These are phyloP conservation scores for Cladorrhinum samala DNA, from an alignment of 495 filamentous ascomycete species.

Conservation along the genomic window DNA sequence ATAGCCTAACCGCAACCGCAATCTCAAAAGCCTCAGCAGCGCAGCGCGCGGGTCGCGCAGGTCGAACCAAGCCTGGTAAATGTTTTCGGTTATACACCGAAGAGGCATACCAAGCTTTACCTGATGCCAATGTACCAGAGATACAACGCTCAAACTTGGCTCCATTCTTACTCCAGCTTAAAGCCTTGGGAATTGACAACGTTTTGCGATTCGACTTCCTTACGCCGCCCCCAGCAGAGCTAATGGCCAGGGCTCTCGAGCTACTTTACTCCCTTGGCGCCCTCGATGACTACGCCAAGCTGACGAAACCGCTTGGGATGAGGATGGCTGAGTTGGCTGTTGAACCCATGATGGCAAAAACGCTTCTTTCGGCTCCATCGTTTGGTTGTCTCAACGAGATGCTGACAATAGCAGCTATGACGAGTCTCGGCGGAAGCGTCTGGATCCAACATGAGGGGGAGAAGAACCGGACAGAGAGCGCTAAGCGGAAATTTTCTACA, in stretches of 20 bases:
- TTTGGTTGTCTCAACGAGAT: conserved; percentile 83
- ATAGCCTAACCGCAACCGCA: conserved; percentile 78
- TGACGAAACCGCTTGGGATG: conserved; percentile 78
- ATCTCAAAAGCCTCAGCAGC: conserved; percentile 90
- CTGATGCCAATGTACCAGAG: conserved; percentile 75
- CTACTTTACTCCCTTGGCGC: conserved; percentile 85
- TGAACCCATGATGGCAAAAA: conserved; percentile 95
- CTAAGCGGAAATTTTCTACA: conserved; percentile 76
- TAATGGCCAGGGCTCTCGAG: conserved; percentile 83
- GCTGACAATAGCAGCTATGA: conserved; percentile 91
- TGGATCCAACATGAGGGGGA: conserved; percentile 76
- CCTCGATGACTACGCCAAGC: conserved; percentile 82
- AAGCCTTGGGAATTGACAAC: conserved; percentile 95
- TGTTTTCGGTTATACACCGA: conserved; percentile 93
- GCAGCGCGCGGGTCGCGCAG: conserved; percentile 87
- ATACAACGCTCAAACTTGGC: conserved; percentile 92
- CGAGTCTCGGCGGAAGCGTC: conserved; percentile 71
- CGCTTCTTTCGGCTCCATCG: conserved; percentile 66
- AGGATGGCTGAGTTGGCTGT: conserved; percentile 94
- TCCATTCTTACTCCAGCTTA: conserved; percentile 84
- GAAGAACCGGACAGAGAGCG: conserved; percentile 64
- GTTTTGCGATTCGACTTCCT: conserved; percentile 86
- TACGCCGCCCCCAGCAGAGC: conserved; percentile 79
- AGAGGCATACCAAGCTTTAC: conserved; percentile 59
- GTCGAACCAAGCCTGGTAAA: conserved; percentile 87